Base-by-base conservation (phyloP, 805 yeast species). In the Kuraishia hungarica region DNA sequence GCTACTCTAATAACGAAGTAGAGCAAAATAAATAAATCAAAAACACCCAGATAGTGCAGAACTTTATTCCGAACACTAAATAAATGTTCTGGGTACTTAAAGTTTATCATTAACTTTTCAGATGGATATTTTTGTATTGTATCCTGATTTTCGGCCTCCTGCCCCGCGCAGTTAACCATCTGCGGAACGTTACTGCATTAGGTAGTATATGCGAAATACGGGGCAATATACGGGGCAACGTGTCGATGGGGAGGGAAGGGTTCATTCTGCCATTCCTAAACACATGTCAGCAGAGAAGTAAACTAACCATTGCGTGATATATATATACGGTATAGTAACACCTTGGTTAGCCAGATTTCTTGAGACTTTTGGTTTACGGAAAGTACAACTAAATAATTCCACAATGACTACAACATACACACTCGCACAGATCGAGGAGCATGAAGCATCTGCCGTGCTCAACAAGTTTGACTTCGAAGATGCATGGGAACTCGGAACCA, bases 401-500 rank as follows among this genome's bases (percentile, higher is more conserved):
- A 35, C n/a, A 6, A 35, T 35, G 43, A 17, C 43, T 15, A 13
- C 43, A 35, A 35, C 43, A 35, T 35, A 35, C n/a, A 8, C 43
- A 13, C 43, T 35, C 43, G 43, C 43, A 3, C 43, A 35, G 43
- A 47, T 47, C 24, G 49, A 20, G 15, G 49, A 20, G 24, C 49
- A 47, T 8, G 49, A 47, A n/a, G 24, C 24, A 21, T 47, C 49
- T 19, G 24, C 49, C 22, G 24, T 22, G 49, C 49, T 56, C 15
- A 39, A 51, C 5, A n/a, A 26, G 47, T 68, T 68, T 55, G 61
- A 71, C 54, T 60, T 67, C 50, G 73, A 69, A 19, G 62, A 66
- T 28, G 82, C 81, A 1, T 80, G 79, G 74, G 63, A 72, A 50
- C 60, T 81, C 17, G 85, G 85, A 7, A 50, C 54, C 2, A 62